phyloP scores from a whole-genome alignment of 2,329 filamentous ascomycete genomes.

The Aureobasidium musti region DNA sequence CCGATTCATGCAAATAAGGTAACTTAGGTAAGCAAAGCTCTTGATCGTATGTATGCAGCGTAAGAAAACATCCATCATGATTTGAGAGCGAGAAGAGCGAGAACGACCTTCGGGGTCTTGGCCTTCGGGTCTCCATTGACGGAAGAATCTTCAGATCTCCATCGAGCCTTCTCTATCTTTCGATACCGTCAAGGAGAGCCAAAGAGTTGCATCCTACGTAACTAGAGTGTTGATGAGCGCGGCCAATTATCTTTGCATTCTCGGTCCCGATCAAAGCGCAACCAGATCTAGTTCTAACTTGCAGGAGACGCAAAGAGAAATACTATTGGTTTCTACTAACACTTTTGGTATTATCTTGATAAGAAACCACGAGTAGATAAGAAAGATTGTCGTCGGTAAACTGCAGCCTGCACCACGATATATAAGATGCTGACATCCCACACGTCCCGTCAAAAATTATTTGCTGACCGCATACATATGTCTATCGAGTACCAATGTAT shows the following conservation, averaged over 20 bases:
- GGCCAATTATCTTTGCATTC: no score
- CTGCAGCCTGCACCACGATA: neutral
- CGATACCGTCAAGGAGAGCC: no score
- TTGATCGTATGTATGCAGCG: no score
- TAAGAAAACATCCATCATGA: neutral
- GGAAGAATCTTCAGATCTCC: no score
- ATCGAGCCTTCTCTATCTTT: no score
- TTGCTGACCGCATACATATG: slow-evolving; percentile 12
- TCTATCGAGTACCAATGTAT: neutral
- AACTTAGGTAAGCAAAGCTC: no score
- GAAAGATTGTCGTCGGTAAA: neutral
- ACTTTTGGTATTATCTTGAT: neutral
- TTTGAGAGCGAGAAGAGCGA: neutral
- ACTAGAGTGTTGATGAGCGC: no score
- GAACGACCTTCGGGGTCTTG: neutral
- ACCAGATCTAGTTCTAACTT: neutral
- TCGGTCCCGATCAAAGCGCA: no score
- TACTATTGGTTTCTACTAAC: neutral
- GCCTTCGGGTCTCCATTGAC: neutral
- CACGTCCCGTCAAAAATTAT: neutral
- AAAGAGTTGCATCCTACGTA: no score
- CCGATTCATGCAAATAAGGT: neutral
- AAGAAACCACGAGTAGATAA: neutral
- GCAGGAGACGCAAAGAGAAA: neutral
- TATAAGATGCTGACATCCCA: neutral